These are phyloP conservation scores for Copromyces sp. DNA, from an alignment of 495 filamentous ascomycete species.

Conservation along the genomic window DNA sequence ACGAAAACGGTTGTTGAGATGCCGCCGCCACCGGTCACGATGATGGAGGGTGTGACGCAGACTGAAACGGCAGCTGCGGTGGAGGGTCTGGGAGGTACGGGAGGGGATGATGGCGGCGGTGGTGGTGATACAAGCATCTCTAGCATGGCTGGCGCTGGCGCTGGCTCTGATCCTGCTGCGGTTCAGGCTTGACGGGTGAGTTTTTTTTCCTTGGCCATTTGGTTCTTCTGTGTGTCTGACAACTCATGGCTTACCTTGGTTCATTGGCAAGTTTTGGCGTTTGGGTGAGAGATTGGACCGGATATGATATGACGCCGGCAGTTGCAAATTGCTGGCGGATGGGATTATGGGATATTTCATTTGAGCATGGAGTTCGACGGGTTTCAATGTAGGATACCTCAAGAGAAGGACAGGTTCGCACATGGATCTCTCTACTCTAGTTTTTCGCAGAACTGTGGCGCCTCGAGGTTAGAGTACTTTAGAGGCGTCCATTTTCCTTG, in stretches of 20 bases:
- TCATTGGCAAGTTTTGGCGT: not conserved
- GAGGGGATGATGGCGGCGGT: not conserved
- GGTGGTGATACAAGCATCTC: not conserved
- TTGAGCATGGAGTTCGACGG: not conserved
- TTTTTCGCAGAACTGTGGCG: not conserved
- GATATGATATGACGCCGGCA: not conserved
- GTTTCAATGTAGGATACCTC: not conserved
- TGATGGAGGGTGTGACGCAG: not conserved
- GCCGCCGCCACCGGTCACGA: not conserved
- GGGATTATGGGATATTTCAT: not conserved
- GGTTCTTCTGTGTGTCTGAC: not conserved
- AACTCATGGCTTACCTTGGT: not conserved
- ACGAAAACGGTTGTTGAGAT: constrained; percentile 6
- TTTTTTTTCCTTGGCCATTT: not conserved
- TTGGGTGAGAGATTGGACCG: not conserved
- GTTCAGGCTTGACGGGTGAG: not conserved
- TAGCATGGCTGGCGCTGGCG: not conserved
- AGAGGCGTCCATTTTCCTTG: not conserved
- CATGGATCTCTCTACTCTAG: not conserved
- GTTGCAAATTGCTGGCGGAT: not conserved
- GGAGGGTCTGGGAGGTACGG: not conserved
- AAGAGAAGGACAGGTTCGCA: not conserved
- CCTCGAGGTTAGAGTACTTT: not conserved
- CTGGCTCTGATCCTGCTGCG: not conserved
- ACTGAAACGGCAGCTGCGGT: not conserved